These are phyloP conservation scores for Dothideomycetes sp. DNA, from an alignment of 2,329 filamentous ascomycete species.

Conservation along the genomic window DNA sequence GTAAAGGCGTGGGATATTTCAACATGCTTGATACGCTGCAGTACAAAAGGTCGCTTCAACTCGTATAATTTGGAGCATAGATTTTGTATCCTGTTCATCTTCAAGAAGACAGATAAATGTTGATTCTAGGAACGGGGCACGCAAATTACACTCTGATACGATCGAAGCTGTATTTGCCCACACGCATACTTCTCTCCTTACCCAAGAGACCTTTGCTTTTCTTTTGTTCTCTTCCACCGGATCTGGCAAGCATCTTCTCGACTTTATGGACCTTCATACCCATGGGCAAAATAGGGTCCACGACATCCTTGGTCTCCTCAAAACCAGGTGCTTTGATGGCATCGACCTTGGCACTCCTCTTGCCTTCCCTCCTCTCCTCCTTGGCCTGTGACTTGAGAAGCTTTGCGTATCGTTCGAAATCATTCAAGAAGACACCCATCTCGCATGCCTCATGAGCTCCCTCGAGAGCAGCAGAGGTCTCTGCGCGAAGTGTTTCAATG, in stretches of 20 bases:
- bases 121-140: no score
- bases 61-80: no score
- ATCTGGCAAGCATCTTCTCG: conserved; percentile 27
- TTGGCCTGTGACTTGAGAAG: conserved; percentile 6
- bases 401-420: conserved; percentile 49
- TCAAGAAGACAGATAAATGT: no score
- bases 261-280: conserved; percentile 58
- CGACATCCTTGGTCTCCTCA: conserved; percentile 33
- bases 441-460: conserved; percentile 59
- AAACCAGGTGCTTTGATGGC: conserved; percentile 32
- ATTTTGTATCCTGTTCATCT: no score
- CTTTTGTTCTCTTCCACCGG: conserved; percentile 56
- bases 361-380: conserved; percentile 22
- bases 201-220: conserved; percentile 65
- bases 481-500: conserved; percentile 52
- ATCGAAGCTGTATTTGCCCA: conserved; percentile 76
- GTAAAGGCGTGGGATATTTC: no score
- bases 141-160: conserved; percentile 38
- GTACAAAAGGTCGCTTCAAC: no score
- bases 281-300: conserved; percentile 51
- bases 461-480: conserved; percentile 61
- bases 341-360: conserved; percentile 21
- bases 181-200: conserved; percentile 65
- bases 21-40: no score
- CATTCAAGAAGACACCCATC: conserved; percentile 52